Base-by-base conservation (phyloP, 2,329 filamentous ascomycete species). In the Hymenoscyphus linearis region DNA sequence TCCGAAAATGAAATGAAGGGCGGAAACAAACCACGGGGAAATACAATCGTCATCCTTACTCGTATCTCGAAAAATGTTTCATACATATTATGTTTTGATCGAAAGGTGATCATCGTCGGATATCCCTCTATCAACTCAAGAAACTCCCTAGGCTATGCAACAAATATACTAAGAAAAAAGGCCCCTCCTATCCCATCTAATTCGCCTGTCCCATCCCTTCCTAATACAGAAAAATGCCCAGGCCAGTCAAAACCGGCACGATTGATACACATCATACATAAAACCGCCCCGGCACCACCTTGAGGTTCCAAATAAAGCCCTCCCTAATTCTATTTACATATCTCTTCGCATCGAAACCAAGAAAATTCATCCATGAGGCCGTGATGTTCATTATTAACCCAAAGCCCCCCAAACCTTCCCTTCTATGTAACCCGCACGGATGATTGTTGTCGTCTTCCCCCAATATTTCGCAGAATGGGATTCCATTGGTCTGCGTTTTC, bases 401-500 rank as follows among this genome's bases (percentile, higher is more conserved):
- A 37, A 40, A 58, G 60, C 55, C 26, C 53, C 60, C 60, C 61
- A 54, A 66, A 65, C 58, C 60, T 37, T 54, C 62, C 58, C 60
- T 37, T 54, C 62, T 52, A 63, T 69, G 65, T 65, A 58, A 65
- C 62, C 60, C 63, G 65, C 62, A 67, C 61, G 63, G 65, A 50
- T 63, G n/a, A 50, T 18, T 57, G 58, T 37, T 53, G 59, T 59
- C 18, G 35, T 35, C 18, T 27, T 55, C 34, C 34, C 47, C 14
- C n/a, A 50, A 53, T 27, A 27, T 55, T 36, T 31, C 36, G 27
- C 50, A 61, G 44, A 22, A 50, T 50, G 18, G 44, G 13, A 50
- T 25, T 22, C 44, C 44, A 14, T 50, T 22, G 18, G 12, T 50
- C 44, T 50, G 44, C 44, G 34, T 57, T 25, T 22, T 52, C 35